Conservation (phyloP, 805 yeast species). For the Zygosaccharomyces siamensis region DNA sequence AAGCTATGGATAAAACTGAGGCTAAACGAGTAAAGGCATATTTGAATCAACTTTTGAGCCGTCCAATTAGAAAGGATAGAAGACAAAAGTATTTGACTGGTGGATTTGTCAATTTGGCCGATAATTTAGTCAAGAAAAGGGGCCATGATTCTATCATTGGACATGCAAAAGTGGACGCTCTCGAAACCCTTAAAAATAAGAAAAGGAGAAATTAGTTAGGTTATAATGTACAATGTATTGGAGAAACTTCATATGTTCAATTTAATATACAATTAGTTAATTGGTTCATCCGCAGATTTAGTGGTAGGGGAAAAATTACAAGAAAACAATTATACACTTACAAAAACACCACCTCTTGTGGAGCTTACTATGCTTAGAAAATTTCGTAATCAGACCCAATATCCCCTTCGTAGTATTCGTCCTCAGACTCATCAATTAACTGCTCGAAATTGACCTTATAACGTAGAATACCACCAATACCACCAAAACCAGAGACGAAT, state of each 20-base stretch:
- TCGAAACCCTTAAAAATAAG: conserved; percentile 49
- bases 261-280: too few relatives aligned
- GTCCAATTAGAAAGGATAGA: conserved; percentile 56
- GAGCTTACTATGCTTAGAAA: conserved; percentile 21
- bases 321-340: background rate
- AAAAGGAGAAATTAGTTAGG: conserved; percentile 14
- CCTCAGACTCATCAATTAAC: conserved; percentile 82
- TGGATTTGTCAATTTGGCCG: conserved; percentile 74
- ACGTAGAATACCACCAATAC: conserved; percentile 94
- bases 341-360: background rate
- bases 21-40: conserved; percentile 44
- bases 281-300: too few relatives aligned
- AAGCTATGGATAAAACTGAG: conserved; percentile 50
- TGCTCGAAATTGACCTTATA: conserved; percentile 97
- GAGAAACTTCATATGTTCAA: too few relatives aligned
- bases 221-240: too few relatives aligned
- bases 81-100: conserved; percentile 75
- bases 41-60: conserved; percentile 47
- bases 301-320: background rate
- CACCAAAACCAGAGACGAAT: conserved; percentile 97
- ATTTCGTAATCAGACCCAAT: conserved; percentile 38
- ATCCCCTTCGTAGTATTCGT: conserved; percentile 78
- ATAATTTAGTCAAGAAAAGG: conserved; percentile 60
- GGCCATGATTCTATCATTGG: conserved; percentile 70
- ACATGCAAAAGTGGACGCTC: conserved; percentile 59